Percentiles rank a stretch among this genome's conserved stretches.
Conservation (phyloP, 2,329 filamentous ascomycete genomes). For the Macroventuria anomochaeta region DNA sequence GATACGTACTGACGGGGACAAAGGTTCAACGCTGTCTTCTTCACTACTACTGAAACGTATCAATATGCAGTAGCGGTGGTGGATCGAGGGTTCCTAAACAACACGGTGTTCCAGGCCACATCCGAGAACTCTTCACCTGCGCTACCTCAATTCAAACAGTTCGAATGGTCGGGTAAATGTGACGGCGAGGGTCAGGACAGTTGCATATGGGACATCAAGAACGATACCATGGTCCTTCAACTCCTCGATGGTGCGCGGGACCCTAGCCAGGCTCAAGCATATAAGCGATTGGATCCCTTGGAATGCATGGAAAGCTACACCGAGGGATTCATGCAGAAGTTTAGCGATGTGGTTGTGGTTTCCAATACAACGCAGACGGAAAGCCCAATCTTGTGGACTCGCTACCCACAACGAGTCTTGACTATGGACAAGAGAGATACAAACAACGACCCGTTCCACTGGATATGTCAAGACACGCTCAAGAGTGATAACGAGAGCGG, state of each 20-base stretch:
- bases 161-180: neutral
- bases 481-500: neutral
- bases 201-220: conserved; percentile 19
- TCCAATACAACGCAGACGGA: conserved; percentile 6
- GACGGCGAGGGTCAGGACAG: no score
- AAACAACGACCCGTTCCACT: conserved; percentile 22
- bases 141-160: conserved; percentile 9
- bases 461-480: conserved; percentile 22
- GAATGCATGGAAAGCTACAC: conserved; percentile 20
- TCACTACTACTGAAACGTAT: conserved; percentile 22
- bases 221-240: conserved; percentile 6
- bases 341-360: conserved; percentile 20
- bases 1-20: neutral
- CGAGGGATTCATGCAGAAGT: conserved; percentile 17
- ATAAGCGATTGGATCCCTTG: no score
- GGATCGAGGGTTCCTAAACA: conserved; percentile 8
- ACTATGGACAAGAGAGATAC: conserved; percentile 14
- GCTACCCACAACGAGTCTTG: conserved; percentile 19
- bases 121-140: conserved; percentile 18
- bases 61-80: conserved; percentile 28
- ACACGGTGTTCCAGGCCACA: conserved; percentile 15
- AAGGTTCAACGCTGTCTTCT: conserved; percentile 28
- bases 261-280: no score
- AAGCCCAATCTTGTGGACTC: conserved; percentile 20
- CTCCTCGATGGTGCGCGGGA: conserved; percentile 20